phyloP scores from a whole-genome alignment of 2,329 filamentous ascomycete species.

The Purpureocillium takamizusanense region DNA sequence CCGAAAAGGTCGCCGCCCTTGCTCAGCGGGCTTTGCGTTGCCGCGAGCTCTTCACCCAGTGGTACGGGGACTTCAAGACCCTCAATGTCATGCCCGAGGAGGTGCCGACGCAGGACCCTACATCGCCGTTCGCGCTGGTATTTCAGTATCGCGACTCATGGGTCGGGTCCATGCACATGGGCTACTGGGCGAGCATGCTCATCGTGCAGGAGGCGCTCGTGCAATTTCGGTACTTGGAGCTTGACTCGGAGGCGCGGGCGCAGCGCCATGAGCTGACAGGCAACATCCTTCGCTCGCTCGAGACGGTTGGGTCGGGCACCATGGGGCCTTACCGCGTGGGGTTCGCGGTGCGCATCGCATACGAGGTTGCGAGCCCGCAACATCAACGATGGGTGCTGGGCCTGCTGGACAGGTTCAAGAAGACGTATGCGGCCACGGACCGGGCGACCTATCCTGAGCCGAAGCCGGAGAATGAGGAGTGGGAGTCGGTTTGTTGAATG shows the following conservation, averaged over 20 bases:
- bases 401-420: conserved; percentile 19
- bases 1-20: conserved; percentile 18
- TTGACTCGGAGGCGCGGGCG: conserved; percentile 15
- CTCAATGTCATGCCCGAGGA: conserved; percentile 17
- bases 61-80: conserved; percentile 19
- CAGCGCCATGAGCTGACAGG: conserved; percentile 11
- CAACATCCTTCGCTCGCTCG: conserved; percentile 27
- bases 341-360: conserved; percentile 26
- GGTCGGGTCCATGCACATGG: conserved; percentile 24
- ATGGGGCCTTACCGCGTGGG: conserved; percentile 30
- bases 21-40: conserved; percentile 15
- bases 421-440: conserved; percentile 23
- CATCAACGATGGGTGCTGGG: conserved; percentile 24
- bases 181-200: conserved; percentile 29
- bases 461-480: conserved; percentile 9
- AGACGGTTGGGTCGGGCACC: conserved; percentile 24
- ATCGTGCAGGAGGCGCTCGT: conserved; percentile 28
- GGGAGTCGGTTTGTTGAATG: too few relatives aligned
- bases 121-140: conserved; percentile 22
- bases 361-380: conserved; percentile 25
- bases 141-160: conserved; percentile 21
- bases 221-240: conserved; percentile 18
- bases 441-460: conserved; percentile 17
- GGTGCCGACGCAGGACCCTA: conserved; percentile 17
- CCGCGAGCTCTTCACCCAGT: conserved; percentile 20